These are phyloP conservation scores for Xylaria arbuscula DNA, from an alignment of 2,329 filamentous ascomycete species.

Conservation along the genomic window DNA sequence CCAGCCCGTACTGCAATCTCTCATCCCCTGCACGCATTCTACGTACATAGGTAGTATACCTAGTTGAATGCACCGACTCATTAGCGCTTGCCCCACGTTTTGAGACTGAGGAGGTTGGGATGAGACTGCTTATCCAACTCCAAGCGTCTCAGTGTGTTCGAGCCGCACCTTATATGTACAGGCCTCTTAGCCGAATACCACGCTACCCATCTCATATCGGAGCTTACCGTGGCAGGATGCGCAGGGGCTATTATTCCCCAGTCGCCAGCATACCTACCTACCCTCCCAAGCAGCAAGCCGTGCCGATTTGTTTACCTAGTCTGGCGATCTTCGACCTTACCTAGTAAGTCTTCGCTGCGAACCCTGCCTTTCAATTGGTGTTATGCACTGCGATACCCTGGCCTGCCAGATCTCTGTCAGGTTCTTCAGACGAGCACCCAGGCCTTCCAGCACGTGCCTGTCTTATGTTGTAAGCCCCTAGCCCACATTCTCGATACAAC, in stretches of 20 bases:
- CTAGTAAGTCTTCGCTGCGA: not conserved
- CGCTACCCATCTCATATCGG: slow-evolving; percentile 14
- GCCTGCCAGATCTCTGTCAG: not conserved
- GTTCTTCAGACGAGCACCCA: slow-evolving; percentile 13
- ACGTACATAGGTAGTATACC: not conserved
- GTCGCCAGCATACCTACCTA: too few species aligned
- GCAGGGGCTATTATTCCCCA: slow-evolving; percentile 24
- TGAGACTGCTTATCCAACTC: slow-evolving; percentile 49
- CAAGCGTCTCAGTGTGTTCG: slow-evolving; percentile 45
- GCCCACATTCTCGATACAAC: slow-evolving; percentile 21
- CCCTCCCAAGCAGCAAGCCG: not conserved
- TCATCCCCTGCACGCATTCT: not conserved
- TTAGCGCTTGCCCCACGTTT: slow-evolving; percentile 40
- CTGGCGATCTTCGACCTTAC: slow-evolving; percentile 22
- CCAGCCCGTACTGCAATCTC: not conserved
- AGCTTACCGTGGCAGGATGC: slow-evolving; percentile 14
- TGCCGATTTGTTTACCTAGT: slow-evolving; percentile 14
- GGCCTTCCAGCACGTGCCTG: slow-evolving; percentile 9
- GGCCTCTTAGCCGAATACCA: slow-evolving; percentile 28
- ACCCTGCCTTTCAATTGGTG: slow-evolving; percentile 8
- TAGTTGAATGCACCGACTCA: not conserved
- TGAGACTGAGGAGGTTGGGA: slow-evolving; percentile 46
- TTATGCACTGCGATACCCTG: slow-evolving; percentile 4
- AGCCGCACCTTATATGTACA: slow-evolving; percentile 44
- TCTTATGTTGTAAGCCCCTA: slow-evolving; percentile 23